Conservation (phyloP, 306 rosid genomes). For the Luffa acutangula region DNA sequence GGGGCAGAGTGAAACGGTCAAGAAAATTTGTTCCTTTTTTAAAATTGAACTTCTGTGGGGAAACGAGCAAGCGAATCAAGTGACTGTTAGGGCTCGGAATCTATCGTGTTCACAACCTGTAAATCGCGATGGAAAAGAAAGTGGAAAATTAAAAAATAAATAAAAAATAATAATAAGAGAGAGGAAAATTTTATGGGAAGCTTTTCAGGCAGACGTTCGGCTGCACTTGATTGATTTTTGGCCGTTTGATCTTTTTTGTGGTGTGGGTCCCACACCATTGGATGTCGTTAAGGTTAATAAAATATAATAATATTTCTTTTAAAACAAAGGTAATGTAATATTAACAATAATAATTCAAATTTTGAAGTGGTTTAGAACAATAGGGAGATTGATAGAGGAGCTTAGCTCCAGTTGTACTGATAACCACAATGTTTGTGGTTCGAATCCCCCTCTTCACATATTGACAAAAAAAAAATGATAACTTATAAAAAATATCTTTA, state of each 20-base stretch:
- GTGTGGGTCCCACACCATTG: not conserved
- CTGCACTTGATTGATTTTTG: not conserved
- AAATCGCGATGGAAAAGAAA: not conserved
- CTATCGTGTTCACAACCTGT: not conserved
- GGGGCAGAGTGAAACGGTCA: slow-evolving; percentile 51
- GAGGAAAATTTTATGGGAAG: no score
- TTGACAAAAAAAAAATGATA: no score
- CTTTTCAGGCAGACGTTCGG: not conserved
- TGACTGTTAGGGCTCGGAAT: slow-evolving; percentile 41
- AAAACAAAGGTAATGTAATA: no score
- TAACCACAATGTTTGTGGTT: no score
- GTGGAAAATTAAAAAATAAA: not conserved
- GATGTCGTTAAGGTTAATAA: not conserved
- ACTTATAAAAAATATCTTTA: no score
- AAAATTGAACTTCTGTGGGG: not conserved
- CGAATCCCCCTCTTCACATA: no score
- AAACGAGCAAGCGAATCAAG: slow-evolving; percentile 11
- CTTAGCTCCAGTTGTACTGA: no score
- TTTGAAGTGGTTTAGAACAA: not conserved
- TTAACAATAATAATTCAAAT: not conserved
- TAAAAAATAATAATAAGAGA: not conserved
- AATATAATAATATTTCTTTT: not conserved
- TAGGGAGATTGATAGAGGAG: no score
- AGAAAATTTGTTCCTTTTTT: not conserved
- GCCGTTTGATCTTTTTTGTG: not conserved